phyloP scores from a whole-genome alignment of 2,329 filamentous ascomycete species.

The Fonsecaea nubica region DNA sequence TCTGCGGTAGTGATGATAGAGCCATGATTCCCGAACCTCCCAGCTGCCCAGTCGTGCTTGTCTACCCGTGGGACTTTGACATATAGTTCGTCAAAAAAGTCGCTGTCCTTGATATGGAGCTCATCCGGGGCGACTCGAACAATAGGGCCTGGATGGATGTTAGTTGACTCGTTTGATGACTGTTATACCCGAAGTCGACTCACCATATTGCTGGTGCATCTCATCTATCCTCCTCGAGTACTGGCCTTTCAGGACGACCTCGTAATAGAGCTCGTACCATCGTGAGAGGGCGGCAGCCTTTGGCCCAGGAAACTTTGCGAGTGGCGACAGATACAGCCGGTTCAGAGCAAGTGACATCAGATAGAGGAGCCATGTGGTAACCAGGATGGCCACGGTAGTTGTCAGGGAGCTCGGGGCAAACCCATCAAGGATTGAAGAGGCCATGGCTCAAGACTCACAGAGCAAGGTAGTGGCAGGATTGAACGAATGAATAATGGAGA shows the following conservation, averaged over 20 bases:
- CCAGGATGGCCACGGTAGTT: neutral
- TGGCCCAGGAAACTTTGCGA: slow-evolving; percentile 38
- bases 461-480: neutral
- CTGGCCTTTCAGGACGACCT: slow-evolving; percentile 39
- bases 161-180: neutral
- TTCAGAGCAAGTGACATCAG: slow-evolving; percentile 10
- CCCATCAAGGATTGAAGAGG: neutral
- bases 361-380: slow-evolving; percentile 2
- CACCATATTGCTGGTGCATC: slow-evolving; percentile 43
- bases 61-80: slow-evolving; percentile 38
- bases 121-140: slow-evolving; percentile 31
- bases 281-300: slow-evolving; percentile 36
- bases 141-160: slow-evolving; percentile 44
- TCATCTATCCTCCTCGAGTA: slow-evolving; percentile 41
- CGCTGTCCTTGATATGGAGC: slow-evolving; percentile 31
- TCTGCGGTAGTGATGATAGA: slow-evolving; percentile 44
- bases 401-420: neutral
- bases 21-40: slow-evolving; percentile 16
- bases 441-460: neutral
- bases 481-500: neutral
- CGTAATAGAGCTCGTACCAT: slow-evolving; percentile 44
- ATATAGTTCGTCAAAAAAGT: slow-evolving; percentile 28
- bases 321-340: slow-evolving; percentile 34
- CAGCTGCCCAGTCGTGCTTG: slow-evolving; percentile 22
- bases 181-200: neutral